Evolutionary conservation across 805 yeast species (phyloP), one percentile per base, ranked within the genome.

Genomic region (Candida ascalaphidarum): DNA sequence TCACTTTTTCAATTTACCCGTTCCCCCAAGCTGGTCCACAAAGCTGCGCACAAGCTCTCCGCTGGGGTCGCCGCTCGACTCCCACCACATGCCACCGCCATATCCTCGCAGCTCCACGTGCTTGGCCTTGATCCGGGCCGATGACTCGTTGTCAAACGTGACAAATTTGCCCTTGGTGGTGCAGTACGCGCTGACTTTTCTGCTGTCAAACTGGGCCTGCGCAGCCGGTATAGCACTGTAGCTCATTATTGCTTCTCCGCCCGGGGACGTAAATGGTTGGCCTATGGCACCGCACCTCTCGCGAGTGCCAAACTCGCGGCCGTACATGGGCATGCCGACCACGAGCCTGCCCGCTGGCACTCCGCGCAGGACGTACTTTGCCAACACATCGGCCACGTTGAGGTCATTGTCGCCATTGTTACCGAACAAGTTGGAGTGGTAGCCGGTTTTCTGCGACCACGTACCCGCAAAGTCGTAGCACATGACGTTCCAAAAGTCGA

Each of bases 31-130:
- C 27, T 58, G 60, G 26, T 55, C 48, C 14, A 69, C 66, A 53
- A 72, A 77, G 3, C 52, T 55, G n/a, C 47, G 34, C 7, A 76
- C 40, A 16, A 75, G 46, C 2, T 43, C 29, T 58, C 41, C 2
- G 21, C 19, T 26, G 2, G 52, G 43, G 44, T 85, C 95, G 2
- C 95, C 95, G 32, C 78, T 68, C 0, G 95, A 78, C 43, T 89
- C 96, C 97, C 97, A 89, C 79, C 83, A 88, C 74, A 92, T 77
- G 0, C 82, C 95, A 1, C 98, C 97, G 0, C 79, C 94, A 7
- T 86, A 55, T 0, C 58, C 44, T 5, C 57, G 50, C 13, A 51
- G 40, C 22, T 37, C 41, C 6, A 80, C 73, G 41, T 72, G 85
- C 17, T 57, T 42, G 0, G 84, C 85, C 48, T 89, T 92, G 11